These are phyloP conservation scores for Ensete glaucum DNA, from an alignment of 176 grass and related monocot species.

Conservation along the genomic window DNA sequence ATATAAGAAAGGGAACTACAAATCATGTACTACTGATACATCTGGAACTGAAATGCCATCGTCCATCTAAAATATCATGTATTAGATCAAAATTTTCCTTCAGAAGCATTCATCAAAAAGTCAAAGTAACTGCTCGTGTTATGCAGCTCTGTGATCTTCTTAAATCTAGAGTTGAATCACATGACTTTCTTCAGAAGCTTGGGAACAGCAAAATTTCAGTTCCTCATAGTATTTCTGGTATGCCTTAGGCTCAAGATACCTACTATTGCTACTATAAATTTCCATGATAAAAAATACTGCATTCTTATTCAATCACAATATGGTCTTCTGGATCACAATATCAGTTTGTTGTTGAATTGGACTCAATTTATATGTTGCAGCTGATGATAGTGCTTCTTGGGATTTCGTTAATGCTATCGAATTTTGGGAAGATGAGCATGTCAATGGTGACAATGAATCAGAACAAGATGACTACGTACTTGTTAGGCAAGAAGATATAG, in stretches of 20 bases:
- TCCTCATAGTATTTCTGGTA: conserved; percentile 4
- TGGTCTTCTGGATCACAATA: no score
- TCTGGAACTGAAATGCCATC: no score
- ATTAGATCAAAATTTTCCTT: no score
- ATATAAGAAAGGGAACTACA: no score
- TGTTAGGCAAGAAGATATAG: conserved; percentile 26
- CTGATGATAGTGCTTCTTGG: conserved; percentile 25
- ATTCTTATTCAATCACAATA: no score
- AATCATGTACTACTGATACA: no score
- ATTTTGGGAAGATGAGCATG: conserved; percentile 14
- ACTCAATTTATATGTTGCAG: neutral
- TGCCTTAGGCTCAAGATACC: neutral
- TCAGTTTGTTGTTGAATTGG: no score
- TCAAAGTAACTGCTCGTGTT: neutral
- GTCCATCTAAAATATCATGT: no score
- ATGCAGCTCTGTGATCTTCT: conserved; percentile 25
- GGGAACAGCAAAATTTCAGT: neutral
- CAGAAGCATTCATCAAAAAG: no score
- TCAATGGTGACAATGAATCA: conserved; percentile 1
- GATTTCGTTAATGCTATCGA: conserved; percentile 9
- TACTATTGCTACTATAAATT: no score
- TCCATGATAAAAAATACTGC: no score
- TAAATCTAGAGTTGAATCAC: conserved; percentile 22
- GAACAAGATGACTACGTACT: conserved; percentile 22
- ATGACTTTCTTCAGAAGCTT: conserved; percentile 21